These are phyloP conservation scores for Lipomyces japonicus DNA, from an alignment of 805 yeast species.

Conservation along the genomic window DNA sequence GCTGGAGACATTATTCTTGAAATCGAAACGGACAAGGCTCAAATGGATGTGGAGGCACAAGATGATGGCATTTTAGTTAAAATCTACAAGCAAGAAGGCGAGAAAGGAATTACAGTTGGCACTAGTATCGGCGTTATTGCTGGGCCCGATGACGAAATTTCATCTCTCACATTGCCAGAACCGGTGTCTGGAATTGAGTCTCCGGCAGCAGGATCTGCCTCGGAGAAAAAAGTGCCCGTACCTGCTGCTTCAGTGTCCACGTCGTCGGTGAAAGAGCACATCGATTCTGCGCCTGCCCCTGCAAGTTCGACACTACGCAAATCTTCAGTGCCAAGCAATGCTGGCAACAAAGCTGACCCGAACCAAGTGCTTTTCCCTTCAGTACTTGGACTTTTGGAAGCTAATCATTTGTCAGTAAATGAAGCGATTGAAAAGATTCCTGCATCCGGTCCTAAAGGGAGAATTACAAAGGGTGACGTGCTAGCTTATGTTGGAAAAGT, in stretches of 20 bases:
- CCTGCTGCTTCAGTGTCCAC: too few species aligned
- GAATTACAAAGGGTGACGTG: conserved; percentile 87
- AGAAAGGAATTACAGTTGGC: conserved; percentile 78
- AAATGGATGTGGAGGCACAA: conserved; percentile 94
- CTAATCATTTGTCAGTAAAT: conserved; percentile 57
- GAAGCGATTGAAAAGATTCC: conserved; percentile 69
- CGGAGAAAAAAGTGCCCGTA: conserved; percentile 3
- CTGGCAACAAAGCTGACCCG: conserved; percentile 53
- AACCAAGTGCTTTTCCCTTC: conserved; percentile 72
- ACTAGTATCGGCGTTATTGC: conserved; percentile 83
- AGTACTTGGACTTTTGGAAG: conserved; percentile 61
- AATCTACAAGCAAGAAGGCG: conserved; percentile 65
- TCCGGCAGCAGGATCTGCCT: conserved; percentile 25
- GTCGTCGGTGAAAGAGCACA: conserved; percentile 1
- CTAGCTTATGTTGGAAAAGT: conserved; percentile 77
- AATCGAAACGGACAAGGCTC: conserved; percentile 95
- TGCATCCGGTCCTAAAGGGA: conserved; percentile 87
- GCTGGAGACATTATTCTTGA: conserved; percentile 96
- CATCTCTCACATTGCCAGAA: conserved; percentile 57
- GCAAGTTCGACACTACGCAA: conserved; percentile 21
- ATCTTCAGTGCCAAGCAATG: conserved; percentile 12
- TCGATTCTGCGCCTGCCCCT: conserved; percentile 8
- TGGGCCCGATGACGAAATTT: conserved; percentile 79
- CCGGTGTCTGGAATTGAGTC: conserved; percentile 32
- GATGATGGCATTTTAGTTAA: conserved; percentile 90